Conservation (phyloP, 768 basidiomycete genomes). For the Tulasnella sp. region DNA sequence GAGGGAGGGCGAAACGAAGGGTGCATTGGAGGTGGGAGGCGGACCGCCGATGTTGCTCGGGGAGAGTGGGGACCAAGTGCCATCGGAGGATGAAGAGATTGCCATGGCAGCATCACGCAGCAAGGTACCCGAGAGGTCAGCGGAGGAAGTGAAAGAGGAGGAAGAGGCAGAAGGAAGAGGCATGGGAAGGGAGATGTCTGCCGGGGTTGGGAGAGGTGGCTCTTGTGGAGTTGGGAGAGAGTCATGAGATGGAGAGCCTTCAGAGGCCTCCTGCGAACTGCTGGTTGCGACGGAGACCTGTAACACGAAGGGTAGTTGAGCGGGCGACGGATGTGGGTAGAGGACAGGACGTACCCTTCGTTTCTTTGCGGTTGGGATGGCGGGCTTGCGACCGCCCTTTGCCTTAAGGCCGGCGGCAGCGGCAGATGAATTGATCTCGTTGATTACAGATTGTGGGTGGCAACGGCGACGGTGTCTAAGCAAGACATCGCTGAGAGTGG, state of each 20-base stretch:
- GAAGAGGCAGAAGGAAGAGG: not conserved
- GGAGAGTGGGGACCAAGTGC: not conserved
- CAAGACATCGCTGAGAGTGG: constrained; percentile 26
- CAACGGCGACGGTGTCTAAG: constrained; percentile 28
- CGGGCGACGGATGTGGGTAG: too few relatives aligned
- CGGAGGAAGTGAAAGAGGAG: not conserved
- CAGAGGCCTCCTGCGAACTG: not conserved
- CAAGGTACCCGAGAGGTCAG: not conserved
- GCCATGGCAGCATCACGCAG: not conserved
- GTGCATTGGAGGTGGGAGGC: too few relatives aligned
- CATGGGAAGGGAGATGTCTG: not conserved
- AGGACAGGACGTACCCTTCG: not conserved
- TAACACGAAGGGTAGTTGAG: not conserved
- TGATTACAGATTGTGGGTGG: constrained; percentile 22
- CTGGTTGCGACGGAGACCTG: not conserved
- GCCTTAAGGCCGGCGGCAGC: not conserved
- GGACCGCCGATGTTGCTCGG: too few relatives aligned
- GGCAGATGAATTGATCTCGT: constrained; percentile 7
- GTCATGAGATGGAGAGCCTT: constrained; percentile 1
- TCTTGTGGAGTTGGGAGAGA: constrained; percentile 10
- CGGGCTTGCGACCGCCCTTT: not conserved
- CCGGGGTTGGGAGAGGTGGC: not conserved
- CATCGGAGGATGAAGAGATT: not conserved
- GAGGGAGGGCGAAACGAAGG: not conserved
- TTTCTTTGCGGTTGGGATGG: not conserved